Conservation (phyloP, 2,329 filamentous ascomycete species). For the Cladophialophora immunda region DNA sequence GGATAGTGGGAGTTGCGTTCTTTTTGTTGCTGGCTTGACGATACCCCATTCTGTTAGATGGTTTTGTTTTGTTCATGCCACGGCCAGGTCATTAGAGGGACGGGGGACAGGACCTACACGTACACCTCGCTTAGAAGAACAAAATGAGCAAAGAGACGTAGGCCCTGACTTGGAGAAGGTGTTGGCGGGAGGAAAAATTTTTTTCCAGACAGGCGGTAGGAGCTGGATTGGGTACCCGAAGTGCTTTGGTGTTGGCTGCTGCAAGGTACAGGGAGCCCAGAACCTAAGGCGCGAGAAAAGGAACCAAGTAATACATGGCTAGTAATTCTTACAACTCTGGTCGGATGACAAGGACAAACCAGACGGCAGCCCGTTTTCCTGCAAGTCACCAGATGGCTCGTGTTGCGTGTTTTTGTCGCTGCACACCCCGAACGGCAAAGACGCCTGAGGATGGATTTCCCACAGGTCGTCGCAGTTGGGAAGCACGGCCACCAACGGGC, state of each 20-base stretch:
- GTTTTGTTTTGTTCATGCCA: conserved; percentile 6
- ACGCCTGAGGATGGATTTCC: neutral
- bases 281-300: conserved; percentile 6
- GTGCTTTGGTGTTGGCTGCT: conserved; percentile 6
- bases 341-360: neutral
- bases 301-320: conserved; percentile 1
- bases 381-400: neutral
- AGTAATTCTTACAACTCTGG: conserved; percentile 5
- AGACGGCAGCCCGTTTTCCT: neutral
- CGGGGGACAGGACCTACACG: neutral
- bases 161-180: neutral
- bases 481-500: neutral
- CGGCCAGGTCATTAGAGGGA: neutral
- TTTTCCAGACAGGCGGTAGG: neutral
- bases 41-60: conserved; percentile 19
- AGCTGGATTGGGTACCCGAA: neutral
- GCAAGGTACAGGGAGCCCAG: conserved; percentile 14
- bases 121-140: neutral
- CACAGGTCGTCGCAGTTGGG: neutral
- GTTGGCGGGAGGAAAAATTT: neutral
- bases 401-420: neutral
- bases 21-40: conserved; percentile 10
- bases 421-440: neutral
- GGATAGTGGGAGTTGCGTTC: conserved; percentile 4
- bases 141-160: neutral